A percentile compares a stretch with the other conserved stretches of the same genome.
Conservation (phyloP, 1,284 basidiomycete species). For the Cryptococcus depauperatus region DNA sequence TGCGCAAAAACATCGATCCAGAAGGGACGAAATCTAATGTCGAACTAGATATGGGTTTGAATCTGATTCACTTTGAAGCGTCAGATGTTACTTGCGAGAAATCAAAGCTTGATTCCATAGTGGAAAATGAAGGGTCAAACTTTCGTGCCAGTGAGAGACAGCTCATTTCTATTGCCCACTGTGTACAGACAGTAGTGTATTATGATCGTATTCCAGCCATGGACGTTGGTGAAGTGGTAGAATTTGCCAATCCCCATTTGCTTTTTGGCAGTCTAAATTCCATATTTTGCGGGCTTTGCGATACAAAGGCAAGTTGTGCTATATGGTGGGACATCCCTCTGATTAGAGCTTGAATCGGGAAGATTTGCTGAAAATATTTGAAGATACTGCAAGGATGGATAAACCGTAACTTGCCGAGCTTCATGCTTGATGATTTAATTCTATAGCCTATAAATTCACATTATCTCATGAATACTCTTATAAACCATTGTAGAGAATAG, state of each 20-base stretch:
- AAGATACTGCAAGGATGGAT: not conserved
- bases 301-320: not conserved
- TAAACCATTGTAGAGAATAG: too few species aligned
- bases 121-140: conserved; percentile 33
- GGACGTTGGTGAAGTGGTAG: conserved; percentile 32
- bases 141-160: conserved; percentile 52
- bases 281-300: not conserved
- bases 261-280: not conserved
- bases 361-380: not conserved
- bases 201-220: conserved; percentile 44
- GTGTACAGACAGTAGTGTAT: conserved; percentile 60
- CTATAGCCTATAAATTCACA: too few species aligned
- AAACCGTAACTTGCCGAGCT: too few species aligned
- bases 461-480: too few species aligned
- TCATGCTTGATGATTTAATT: too few species aligned
- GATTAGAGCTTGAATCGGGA: not conserved
- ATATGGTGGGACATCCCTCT: not conserved
- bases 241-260: conserved; percentile 3
- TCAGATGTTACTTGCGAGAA: conserved; percentile 11
- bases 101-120: conserved; percentile 54
- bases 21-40: conserved; percentile 51
- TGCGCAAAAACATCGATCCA: conserved; percentile 48
- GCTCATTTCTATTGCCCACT: conserved; percentile 61
- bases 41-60: conserved; percentile 50
- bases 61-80: conserved; percentile 44